These are phyloP conservation scores for Powellomyces hirtus DNA, from an alignment of 192 early-diverging fungal genomes.

Conservation along the genomic window DNA sequence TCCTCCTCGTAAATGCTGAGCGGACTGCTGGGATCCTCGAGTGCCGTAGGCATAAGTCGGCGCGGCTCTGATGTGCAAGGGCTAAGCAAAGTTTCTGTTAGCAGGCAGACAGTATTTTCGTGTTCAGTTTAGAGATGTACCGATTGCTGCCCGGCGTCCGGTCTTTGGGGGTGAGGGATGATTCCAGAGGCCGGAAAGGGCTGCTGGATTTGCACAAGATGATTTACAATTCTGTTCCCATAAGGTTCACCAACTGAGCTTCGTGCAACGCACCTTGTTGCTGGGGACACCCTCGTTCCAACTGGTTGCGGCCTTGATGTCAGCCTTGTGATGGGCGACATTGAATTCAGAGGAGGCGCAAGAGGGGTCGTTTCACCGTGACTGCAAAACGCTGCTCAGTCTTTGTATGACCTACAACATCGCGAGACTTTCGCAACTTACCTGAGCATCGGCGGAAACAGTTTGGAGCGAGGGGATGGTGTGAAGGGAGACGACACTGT, in stretches of 20 bases:
- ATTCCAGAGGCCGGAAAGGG: neutral
- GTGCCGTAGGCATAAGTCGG: neutral
- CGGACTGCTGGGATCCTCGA: constrained; percentile 1
- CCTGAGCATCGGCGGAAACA: constrained; percentile 9
- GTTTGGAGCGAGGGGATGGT: constrained; percentile 17
- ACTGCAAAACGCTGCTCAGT: neutral
- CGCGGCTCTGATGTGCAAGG: neutral
- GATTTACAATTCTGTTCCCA: no score
- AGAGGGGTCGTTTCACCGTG: neutral
- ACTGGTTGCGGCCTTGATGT: neutral
- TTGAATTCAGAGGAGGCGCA: neutral
- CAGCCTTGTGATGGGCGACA: neutral
- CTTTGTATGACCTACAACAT: neutral
- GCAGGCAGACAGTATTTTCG: neutral
- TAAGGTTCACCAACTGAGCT: neutral
- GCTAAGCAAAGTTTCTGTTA: neutral
- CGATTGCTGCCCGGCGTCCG: neutral
- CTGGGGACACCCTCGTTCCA: neutral
- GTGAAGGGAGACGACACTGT: constrained; percentile 10
- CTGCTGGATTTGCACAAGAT: no score
- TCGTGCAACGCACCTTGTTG: neutral
- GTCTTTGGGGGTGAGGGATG: neutral
- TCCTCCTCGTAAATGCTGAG: constrained; percentile 10
- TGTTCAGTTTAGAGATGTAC: neutral
- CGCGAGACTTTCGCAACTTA: neutral